phyloP scores from a whole-genome alignment of 2,329 filamentous ascomycete genomes.

The Cladobotryum mycophilum region DNA sequence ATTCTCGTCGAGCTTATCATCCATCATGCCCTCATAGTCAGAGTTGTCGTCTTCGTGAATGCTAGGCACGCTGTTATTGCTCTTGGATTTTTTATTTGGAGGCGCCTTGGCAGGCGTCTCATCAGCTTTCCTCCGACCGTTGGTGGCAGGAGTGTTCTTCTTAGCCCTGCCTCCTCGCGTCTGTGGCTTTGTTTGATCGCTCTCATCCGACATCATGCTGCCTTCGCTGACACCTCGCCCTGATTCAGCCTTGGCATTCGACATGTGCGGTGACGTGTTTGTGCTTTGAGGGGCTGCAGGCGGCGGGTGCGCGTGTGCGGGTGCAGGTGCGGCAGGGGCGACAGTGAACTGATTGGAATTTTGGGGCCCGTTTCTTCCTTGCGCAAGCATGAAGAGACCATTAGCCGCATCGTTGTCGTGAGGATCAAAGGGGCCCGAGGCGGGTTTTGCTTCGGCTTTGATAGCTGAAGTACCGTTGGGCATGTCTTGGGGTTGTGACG shows the following conservation, averaged over 20 bases:
- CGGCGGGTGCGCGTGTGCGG: slow-evolving; percentile 44
- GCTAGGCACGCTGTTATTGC: slow-evolving; percentile 15
- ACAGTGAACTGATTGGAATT: slow-evolving; percentile 42
- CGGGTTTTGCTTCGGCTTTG: slow-evolving; percentile 45
- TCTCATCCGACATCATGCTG: slow-evolving; percentile 67
- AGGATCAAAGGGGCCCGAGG: slow-evolving; percentile 67
- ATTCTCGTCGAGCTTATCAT: slow-evolving; percentile 48
- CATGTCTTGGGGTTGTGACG: slow-evolving; percentile 51
- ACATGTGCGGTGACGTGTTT: slow-evolving; percentile 47
- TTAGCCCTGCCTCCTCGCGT: slow-evolving; percentile 64
- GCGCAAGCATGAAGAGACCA: slow-evolving; percentile 84
- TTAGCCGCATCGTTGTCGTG: slow-evolving; percentile 96
- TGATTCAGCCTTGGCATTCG: slow-evolving; percentile 40
- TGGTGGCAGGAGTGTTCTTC: slow-evolving; percentile 50
- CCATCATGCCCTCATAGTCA: slow-evolving; percentile 48
- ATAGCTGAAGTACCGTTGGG: slow-evolving; percentile 32
- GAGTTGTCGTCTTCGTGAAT: slow-evolving; percentile 35
- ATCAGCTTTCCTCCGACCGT: slow-evolving; percentile 75
- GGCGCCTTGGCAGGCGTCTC: slow-evolving; percentile 56
- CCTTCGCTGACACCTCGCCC: slow-evolving; percentile 59
- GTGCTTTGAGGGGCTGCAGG: slow-evolving; percentile 28
- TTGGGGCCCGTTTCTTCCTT: slow-evolving; percentile 52
- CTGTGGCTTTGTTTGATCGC: slow-evolving; percentile 59
- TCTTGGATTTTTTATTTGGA: slow-evolving; percentile 64
- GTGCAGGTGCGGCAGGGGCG: slow-evolving; percentile 32